phyloP scores from a whole-genome alignment of 768 basidiomycete species.

The Neoboletus brunneissimus region DNA sequence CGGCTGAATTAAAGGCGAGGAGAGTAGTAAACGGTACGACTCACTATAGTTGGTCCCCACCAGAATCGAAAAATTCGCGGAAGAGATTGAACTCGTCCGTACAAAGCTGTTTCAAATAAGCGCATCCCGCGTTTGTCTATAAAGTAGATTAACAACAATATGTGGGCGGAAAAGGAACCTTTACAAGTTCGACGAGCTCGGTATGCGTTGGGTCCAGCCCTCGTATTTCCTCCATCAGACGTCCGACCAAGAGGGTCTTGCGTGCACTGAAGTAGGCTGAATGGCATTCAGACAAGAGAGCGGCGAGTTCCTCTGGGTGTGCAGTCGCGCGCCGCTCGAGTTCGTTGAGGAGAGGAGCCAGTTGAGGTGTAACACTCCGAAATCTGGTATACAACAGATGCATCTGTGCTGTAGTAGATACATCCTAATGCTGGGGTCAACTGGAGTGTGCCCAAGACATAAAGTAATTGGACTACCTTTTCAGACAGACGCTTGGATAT shows the following conservation, averaged over 20 bases:
- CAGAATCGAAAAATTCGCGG: constrained; percentile 82
- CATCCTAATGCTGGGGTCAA: constrained; percentile 45
- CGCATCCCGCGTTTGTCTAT: constrained; percentile 88
- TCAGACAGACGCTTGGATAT: constrained; percentile 72
- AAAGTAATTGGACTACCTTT: constrained; percentile 46
- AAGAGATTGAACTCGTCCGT: constrained; percentile 87
- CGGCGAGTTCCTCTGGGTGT: constrained; percentile 81
- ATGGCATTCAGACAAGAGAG: constrained; percentile 85
- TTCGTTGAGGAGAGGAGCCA: constrained; percentile 79
- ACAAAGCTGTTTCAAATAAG: constrained; percentile 89
- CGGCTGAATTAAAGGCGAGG: constrained; percentile 8
- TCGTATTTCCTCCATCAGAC: constrained; percentile 78
- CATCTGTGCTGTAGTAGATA: constrained; percentile 74
- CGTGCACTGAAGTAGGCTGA: constrained; percentile 76
- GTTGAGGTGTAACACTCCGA: constrained; percentile 60
- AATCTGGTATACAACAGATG: constrained; percentile 93
- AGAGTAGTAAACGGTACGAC: constrained; percentile 23
- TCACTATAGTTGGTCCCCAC: constrained; percentile 71
- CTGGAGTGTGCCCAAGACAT: not conserved
- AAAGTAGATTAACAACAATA: not conserved
- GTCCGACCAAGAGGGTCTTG: constrained; percentile 64
- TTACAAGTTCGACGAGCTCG: constrained; percentile 85
- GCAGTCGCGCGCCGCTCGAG: constrained; percentile 73
- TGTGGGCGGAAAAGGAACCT: constrained; percentile 3
- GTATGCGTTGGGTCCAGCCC: constrained; percentile 75